A percentile compares a stretch with the other conserved stretches of the same genome.
Conservation (phyloP, 202 grass and related monocot genomes). For the Saccharum hybrid region DNA sequence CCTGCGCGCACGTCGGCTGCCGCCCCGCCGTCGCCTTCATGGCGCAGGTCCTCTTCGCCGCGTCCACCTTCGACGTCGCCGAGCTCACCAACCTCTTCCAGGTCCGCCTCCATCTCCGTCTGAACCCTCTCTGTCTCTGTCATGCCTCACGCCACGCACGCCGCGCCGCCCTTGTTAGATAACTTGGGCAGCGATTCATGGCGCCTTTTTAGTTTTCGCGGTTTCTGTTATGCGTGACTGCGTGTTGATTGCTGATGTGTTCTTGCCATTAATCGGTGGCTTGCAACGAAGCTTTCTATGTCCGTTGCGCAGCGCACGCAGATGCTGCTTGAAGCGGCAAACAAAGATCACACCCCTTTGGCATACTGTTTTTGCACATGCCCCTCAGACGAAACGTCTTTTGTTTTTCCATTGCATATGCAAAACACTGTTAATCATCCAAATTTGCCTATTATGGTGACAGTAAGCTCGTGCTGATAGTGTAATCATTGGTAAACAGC, state of each 20-base stretch:
- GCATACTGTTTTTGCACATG: not conserved
- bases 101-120: slow-evolving; percentile 43
- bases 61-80: slow-evolving; percentile 76
- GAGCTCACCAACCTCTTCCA: slow-evolving; percentile 97
- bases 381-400: not conserved
- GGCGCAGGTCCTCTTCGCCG: slow-evolving; percentile 82
- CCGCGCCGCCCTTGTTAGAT: not conserved
- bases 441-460: not conserved
- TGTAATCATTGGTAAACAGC: not conserved
- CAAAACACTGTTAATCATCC: not conserved
- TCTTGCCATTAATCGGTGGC: not conserved
- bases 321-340: slow-evolving; percentile 17
- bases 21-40: slow-evolving; percentile 75
- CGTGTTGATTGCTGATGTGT: not conserved
- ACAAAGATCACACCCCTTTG: not conserved
- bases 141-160: not conserved
- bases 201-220: not conserved
- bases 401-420: not conserved
- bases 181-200: not conserved
- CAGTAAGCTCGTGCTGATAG: slow-evolving; percentile 5
- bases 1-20: slow-evolving; percentile 73
- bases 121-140: not conserved
- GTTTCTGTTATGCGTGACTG: not conserved
- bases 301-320: not conserved
- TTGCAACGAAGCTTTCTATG: not conserved